Conservation (phyloP, 1,284 basidiomycete species). For the Peniophora sp. region DNA sequence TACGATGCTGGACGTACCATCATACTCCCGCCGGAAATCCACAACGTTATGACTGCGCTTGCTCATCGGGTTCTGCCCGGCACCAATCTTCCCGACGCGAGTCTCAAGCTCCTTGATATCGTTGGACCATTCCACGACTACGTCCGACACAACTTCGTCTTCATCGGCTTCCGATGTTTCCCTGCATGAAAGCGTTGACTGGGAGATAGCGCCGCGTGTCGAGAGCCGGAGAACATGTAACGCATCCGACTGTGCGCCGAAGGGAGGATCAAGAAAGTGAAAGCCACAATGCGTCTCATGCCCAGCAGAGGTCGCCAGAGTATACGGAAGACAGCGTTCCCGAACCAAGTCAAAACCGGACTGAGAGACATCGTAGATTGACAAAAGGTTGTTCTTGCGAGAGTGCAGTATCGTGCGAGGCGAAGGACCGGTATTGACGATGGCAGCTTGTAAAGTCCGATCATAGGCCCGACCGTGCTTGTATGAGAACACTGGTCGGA, state of each 20-base stretch:
- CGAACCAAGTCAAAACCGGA: conserved; percentile 32
- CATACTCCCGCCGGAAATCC: conserved; percentile 42
- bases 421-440: conserved; percentile 26
- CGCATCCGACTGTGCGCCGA: conserved; percentile 3
- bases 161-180: not conserved
- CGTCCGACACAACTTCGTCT: conserved; percentile 3
- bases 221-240: conserved; percentile 39
- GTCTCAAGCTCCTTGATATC: conserved; percentile 32
- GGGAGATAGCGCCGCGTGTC: conserved; percentile 38
- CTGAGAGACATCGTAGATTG: conserved; percentile 53
- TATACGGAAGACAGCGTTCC: conserved; percentile 36
- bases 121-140: conserved; percentile 28
- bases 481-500: conserved; percentile 49
- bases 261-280: conserved; percentile 31
- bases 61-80: conserved; percentile 15
- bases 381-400: conserved; percentile 44
- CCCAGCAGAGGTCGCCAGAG: conserved; percentile 25
- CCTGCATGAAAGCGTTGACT: conserved; percentile 28
- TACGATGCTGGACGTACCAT: conserved; percentile 30
- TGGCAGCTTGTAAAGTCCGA: conserved; percentile 39
- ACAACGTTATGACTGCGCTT: conserved; percentile 34
- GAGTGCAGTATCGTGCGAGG: conserved; percentile 50
- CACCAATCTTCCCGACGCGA: not conserved
- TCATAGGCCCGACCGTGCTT: conserved; percentile 57
- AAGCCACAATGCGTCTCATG: conserved; percentile 33